These are phyloP conservation scores for Zygosaccharomyces pseudobailii DNA, from an alignment of 1,139 yeast genomes.

Conservation along the genomic window DNA sequence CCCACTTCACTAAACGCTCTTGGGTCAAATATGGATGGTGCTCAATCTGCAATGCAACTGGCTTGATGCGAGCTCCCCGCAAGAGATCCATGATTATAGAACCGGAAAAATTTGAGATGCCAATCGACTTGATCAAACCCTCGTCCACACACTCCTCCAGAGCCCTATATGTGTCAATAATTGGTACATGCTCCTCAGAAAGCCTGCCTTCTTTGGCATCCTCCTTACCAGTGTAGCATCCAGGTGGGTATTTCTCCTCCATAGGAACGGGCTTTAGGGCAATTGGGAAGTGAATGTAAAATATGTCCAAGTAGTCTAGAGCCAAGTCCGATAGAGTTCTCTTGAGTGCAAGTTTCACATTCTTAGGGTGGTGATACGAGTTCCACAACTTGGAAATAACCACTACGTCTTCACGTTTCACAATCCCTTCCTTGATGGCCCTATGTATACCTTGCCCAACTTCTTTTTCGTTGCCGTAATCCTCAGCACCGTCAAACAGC, in stretches of 20 bases:
- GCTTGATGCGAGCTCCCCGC: conserved; percentile 65
- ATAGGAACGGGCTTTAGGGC: conserved; percentile 68
- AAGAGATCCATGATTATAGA: conserved; percentile 69
- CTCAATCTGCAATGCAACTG: conserved; percentile 80
- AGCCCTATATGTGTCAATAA: conserved; percentile 76
- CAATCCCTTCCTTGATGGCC: conserved; percentile 65
- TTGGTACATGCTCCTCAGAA: conserved; percentile 63
- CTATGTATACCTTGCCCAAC: conserved; percentile 63
- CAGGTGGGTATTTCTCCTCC: conserved; percentile 71
- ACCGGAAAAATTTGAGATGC: conserved; percentile 80
- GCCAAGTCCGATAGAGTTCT: conserved; percentile 60
- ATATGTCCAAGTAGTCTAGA: conserved; percentile 67
- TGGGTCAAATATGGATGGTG: conserved; percentile 91
- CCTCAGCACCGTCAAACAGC: conserved; percentile 71
- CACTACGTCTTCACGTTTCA: conserved; percentile 65
- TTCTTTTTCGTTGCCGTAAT: conserved; percentile 72
- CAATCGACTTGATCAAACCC: conserved; percentile 72
- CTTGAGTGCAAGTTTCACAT: conserved; percentile 51
- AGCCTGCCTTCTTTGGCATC: conserved; percentile 41
- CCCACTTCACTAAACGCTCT: conserved; percentile 58
- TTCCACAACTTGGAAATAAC: conserved; percentile 82
- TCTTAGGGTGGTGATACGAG: conserved; percentile 55
- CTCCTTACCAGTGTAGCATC: conserved; percentile 60
- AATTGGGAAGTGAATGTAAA: conserved; percentile 77
- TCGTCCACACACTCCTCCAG: conserved; percentile 56